Evolutionary conservation across 1,284 basidiomycete genomes (phyloP).

Genomic region (Melampsora larici-populina): DNA sequence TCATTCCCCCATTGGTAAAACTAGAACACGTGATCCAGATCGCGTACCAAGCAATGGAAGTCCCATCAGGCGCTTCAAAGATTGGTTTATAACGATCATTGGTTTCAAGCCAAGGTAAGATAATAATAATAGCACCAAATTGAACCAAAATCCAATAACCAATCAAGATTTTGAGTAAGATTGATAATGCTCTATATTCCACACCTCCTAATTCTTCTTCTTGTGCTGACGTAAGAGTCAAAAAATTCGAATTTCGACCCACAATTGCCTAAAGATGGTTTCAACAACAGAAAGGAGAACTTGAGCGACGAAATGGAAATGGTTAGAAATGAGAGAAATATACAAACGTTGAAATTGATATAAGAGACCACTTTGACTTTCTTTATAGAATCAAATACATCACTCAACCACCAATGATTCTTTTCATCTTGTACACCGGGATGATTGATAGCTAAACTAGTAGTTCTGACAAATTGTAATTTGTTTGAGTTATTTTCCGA

Average conservation of each 20-base stretch:
- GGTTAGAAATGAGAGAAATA: constrained; percentile 62
- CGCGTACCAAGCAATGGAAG: constrained; percentile 65
- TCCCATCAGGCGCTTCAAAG: constrained; percentile 48
- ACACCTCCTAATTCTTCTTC: constrained; percentile 88
- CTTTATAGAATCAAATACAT: constrained; percentile 44
- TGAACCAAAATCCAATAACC: constrained; percentile 47
- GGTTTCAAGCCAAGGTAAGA: constrained; percentile 51
- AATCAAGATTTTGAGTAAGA: constrained; percentile 56
- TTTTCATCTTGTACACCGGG: constrained; percentile 49
- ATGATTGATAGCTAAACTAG: constrained; percentile 59
- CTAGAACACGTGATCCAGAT: constrained; percentile 80
- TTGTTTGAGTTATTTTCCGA: constrained; percentile 61
- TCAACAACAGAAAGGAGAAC: background rate
- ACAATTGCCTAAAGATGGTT: constrained; percentile 60
- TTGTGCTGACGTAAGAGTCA: constrained; percentile 72
- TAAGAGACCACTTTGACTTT: constrained; percentile 51
- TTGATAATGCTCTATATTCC: constrained; percentile 93
- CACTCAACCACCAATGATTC: constrained; percentile 48
- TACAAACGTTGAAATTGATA: constrained; percentile 54
- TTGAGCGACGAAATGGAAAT: background rate
- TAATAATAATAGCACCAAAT: constrained; percentile 47
- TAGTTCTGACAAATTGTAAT: constrained; percentile 63
- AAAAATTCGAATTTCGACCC: constrained; percentile 83
- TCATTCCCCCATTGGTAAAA: constrained; percentile 80
- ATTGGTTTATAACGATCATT: constrained; percentile 47